These are phyloP conservation scores for Trypanosoma rangeli DNA, from an alignment of 208 protist species.

Conservation along the genomic window DNA sequence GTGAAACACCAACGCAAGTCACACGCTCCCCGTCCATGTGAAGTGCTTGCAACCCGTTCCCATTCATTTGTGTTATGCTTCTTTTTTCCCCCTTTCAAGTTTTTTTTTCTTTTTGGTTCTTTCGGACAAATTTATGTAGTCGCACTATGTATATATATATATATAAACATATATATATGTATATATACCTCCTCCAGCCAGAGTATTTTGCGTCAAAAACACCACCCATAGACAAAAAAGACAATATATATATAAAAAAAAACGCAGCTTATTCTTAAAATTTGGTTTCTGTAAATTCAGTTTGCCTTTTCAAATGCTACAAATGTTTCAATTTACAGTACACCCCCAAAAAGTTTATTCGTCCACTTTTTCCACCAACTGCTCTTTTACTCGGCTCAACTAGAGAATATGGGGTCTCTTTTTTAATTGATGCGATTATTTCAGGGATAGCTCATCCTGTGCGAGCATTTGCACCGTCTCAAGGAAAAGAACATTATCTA, in stretches of 20 bases:
- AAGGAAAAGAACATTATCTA: conserved; percentile 40
- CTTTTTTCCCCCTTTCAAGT: neutral
- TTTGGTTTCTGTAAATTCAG: no score
- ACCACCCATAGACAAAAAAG: neutral
- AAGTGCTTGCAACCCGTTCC: neutral
- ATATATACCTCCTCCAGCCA: no score
- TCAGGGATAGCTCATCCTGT: conserved; percentile 3
- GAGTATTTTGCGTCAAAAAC: neutral
- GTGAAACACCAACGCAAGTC: conserved; percentile 22
- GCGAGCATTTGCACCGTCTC: conserved; percentile 43
- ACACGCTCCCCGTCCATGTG: conserved; percentile 7
- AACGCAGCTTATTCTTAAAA: no score
- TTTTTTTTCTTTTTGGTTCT: neutral
- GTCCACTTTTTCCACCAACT: neutral
- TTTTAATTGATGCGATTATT: neutral
- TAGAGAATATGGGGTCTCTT: neutral
- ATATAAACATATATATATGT: neutral
- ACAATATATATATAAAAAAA: neutral
- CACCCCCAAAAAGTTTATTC: neutral
- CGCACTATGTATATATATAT: conserved; percentile 4
- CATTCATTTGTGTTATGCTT: conserved; percentile 5
- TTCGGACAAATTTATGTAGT: neutral
- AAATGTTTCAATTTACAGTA: no score
- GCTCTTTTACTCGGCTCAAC: neutral
- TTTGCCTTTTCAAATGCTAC: no score